Conservation (phyloP, 1,139 yeast species). For the Sugiyamaella pinicola region DNA sequence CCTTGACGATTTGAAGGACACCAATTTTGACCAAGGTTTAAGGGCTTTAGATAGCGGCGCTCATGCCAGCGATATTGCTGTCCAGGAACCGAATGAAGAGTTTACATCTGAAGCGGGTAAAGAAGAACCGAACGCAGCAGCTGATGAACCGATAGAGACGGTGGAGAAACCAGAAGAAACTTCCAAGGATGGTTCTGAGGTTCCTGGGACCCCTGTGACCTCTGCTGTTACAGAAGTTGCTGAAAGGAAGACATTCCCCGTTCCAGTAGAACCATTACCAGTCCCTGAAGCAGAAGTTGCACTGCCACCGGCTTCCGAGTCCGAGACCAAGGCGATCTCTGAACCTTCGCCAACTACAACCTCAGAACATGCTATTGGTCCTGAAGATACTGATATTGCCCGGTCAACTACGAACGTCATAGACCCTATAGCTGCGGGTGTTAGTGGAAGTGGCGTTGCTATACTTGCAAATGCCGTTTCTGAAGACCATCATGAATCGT, state of each 20-base stretch:
- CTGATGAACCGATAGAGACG: too few species aligned
- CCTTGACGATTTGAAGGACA: slow-evolving; percentile 23
- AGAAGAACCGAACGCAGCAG: too few species aligned
- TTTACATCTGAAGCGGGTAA: too few species aligned
- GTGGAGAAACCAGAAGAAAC: too few species aligned
- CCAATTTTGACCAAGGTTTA: slow-evolving; percentile 8
- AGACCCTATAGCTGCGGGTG: background rate
- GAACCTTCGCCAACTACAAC: background rate
- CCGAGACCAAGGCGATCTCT: background rate
- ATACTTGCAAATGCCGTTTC: slow-evolving; percentile 2
- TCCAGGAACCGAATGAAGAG: slow-evolving; percentile 5
- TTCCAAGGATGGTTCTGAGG: background rate
- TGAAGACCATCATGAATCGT: slow-evolving; percentile 60
- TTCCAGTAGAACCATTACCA: background rate
- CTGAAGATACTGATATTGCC: slow-evolving; percentile 3
- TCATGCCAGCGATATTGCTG: slow-evolving; percentile 9
- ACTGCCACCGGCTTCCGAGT: background rate
- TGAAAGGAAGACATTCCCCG: background rate
- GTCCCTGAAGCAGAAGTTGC: background rate
- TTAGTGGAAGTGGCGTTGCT: slow-evolving; percentile 1
- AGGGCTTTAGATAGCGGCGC: slow-evolving; percentile 12
- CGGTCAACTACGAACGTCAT: slow-evolving; percentile 1
- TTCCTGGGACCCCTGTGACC: background rate
- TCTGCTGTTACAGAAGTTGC: background rate
- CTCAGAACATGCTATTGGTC: background rate